Evolutionary conservation across 2,329 filamentous ascomycete genomes (phyloP), one percentile per base, ranked within the genome.

Genomic region (Monosporascus sp.): DNA sequence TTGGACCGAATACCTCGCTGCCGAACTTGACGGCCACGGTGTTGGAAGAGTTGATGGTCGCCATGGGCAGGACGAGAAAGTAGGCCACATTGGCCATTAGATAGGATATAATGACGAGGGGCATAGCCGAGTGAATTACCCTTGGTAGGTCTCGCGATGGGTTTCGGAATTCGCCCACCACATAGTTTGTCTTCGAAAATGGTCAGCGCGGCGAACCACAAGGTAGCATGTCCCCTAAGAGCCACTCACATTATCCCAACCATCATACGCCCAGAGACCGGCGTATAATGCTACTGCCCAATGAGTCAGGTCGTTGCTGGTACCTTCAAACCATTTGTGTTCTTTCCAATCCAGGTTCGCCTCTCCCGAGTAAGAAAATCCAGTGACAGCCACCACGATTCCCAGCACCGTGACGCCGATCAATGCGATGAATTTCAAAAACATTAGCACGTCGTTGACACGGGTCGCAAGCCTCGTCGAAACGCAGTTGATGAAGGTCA

Each of bases 21-120:
- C 94, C 94, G 66, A 99, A 99, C 59, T 91, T 85, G 24, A 99
- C 93, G 16, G 92, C 94, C n/a, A 99, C 87, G 0, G 94, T 97
- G 73, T 97, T 97, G 65, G 87, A 88, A 7, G 84, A 86, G 69
- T 95, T 90, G 73, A 97, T 91, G 27, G 85, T 80, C 3, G 82
- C 80, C 50, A 88, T 75, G 1, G 94, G 92, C 1, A 99, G 82
- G 35, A 99, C 94, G 57, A 99, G 85, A 70, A 97, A 96, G 75
- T 99, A 99, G 27, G 91, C 83, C 41, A 97, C 73, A 69, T 97
- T 99, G 60, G 93, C 93, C 49, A 97, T 79, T 35, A 97, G 78
- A 71, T 97, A 99, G 63, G 83, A 89, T 27, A 91, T 68, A 58
- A 99, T 97, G 54, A 99, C 93, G 45, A 97, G 77, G 2, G 94